Conservation (phyloP, 371 early-diverging fungal species). For the Fennellomyces sp. region DNA sequence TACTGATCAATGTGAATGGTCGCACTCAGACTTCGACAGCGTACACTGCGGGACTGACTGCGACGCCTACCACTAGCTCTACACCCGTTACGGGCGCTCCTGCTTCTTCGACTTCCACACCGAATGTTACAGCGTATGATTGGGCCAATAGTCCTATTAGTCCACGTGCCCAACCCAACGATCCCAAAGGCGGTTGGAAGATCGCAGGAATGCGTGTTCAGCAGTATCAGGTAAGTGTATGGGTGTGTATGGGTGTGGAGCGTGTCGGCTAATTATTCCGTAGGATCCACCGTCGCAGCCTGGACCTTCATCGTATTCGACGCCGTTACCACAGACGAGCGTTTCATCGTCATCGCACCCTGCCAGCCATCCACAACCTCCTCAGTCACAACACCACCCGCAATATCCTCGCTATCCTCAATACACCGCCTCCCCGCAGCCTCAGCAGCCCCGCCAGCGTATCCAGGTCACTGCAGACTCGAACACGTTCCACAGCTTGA, state of each 20-base stretch:
- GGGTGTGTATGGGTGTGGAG: background rate
- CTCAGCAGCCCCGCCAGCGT: constrained; percentile 8
- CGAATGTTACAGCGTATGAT: constrained; percentile 9
- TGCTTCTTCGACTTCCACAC: background rate
- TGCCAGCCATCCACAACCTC: background rate
- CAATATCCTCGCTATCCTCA: constrained; percentile 1
- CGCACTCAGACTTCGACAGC: background rate
- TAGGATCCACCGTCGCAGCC: background rate
- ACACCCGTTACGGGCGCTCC: background rate
- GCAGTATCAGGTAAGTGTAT: constrained; percentile 13
- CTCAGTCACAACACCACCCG: background rate
- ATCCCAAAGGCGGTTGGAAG: constrained; percentile 25
- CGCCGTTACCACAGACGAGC: background rate
- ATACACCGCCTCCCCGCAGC: constrained; percentile 6
- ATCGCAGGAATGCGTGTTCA: constrained; percentile 21
- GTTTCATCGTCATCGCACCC: background rate
- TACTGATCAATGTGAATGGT: background rate
- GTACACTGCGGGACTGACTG: background rate
- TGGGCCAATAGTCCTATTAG: constrained; percentile 17
- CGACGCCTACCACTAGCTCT: background rate
- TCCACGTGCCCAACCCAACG: constrained; percentile 12
- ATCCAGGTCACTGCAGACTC: constrained; percentile 43
- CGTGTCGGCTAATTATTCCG: background rate
- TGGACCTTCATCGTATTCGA: constrained; percentile 7
- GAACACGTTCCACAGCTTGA: constrained; percentile 42